Evolutionary conservation across 1,139 yeast species (phyloP).

Genomic region (Geotrichum aggregatum): DNA sequence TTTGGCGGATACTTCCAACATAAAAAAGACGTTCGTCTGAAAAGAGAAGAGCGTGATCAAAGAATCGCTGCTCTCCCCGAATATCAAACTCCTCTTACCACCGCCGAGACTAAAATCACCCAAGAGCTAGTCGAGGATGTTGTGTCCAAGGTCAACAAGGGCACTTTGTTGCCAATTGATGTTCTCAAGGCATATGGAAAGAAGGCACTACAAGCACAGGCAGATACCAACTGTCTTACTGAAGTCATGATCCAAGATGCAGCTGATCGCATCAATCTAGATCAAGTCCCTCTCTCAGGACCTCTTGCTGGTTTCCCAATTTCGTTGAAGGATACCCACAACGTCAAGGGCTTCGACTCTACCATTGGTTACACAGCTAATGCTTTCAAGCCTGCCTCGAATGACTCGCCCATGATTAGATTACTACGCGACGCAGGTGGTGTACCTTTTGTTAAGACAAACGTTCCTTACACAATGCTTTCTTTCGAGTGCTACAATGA

Average conservation of each 20-base stretch:
- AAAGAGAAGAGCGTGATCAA: conserved; percentile 37
- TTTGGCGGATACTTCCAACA: conserved; percentile 24
- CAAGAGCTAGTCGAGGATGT: conserved; percentile 32
- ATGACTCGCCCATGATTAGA: conserved; percentile 40
- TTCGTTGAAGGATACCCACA: conserved; percentile 52
- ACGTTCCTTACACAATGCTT: conserved; percentile 48
- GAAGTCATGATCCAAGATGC: conserved; percentile 41
- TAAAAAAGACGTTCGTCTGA: conserved; percentile 28
- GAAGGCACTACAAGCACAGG: conserved; percentile 39
- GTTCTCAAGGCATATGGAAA: conserved; percentile 42
- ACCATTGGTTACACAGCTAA: conserved; percentile 49
- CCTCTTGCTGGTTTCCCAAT: conserved; percentile 69
- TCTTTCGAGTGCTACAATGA: conserved; percentile 46
- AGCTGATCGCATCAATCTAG: conserved; percentile 27
- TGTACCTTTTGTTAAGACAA: conserved; percentile 47
- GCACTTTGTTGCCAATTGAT: conserved; percentile 34
- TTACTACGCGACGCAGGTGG: conserved; percentile 46
- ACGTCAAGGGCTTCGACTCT: conserved; percentile 50
- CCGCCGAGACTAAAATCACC: conserved; percentile 33
- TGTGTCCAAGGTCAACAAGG: conserved; percentile 35
- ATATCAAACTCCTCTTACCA: conserved; percentile 37
- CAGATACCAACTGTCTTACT: conserved; percentile 38
- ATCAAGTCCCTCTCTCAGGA: conserved; percentile 37
- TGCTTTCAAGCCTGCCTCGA: conserved; percentile 36
- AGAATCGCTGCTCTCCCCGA: conserved; percentile 36